phyloP scores from a whole-genome alignment of 192 early-diverging fungal genomes.

The Gaertneriomyces semiglobifer region DNA sequence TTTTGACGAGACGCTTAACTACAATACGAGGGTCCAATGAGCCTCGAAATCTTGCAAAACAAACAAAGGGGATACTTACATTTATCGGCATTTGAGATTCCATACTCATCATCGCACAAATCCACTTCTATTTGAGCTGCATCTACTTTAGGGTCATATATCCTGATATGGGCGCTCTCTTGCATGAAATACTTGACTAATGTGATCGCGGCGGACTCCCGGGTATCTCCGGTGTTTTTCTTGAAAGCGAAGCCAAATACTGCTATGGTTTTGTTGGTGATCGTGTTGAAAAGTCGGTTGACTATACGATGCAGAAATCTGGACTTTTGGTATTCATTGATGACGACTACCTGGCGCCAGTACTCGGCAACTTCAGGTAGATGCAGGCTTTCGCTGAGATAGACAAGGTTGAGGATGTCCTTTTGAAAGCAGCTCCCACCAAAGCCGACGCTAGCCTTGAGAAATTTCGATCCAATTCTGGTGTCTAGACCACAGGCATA shows the following conservation, averaged over 20 bases:
- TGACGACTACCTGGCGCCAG: constrained; percentile 82
- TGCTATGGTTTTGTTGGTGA: constrained; percentile 75
- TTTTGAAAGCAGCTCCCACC: constrained; percentile 96
- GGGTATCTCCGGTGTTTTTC: constrained; percentile 89
- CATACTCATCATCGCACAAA: constrained; percentile 20
- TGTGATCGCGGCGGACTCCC: constrained; percentile 87
- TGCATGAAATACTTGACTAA: constrained; percentile 76
- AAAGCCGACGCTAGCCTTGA: constrained; percentile 89
- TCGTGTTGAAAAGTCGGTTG: constrained; percentile 69
- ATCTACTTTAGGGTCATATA: constrained; percentile 90
- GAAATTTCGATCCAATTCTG: constrained; percentile 84
- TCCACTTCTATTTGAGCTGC: constrained; percentile 26
- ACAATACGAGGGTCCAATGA: neutral
- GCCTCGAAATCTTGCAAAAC: neutral
- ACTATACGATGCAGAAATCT: constrained; percentile 76
- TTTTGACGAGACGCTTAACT: constrained; percentile 62
- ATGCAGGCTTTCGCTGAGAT: constrained; percentile 75
- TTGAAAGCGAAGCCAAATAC: constrained; percentile 93
- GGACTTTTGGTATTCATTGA: constrained; percentile 90
- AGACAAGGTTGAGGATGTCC: constrained; percentile 88
- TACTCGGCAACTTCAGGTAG: constrained; percentile 89
- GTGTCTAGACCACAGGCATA: constrained; percentile 84
- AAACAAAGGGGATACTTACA: constrained; percentile 27
- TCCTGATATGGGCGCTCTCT: constrained; percentile 67
- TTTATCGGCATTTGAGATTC: constrained; percentile 27